Evolutionary conservation across 2,329 filamentous ascomycete species (phyloP), one percentile per base, ranked within the genome.

Genomic region (Ophiognomonia clavigignenti-juglandacearum): DNA sequence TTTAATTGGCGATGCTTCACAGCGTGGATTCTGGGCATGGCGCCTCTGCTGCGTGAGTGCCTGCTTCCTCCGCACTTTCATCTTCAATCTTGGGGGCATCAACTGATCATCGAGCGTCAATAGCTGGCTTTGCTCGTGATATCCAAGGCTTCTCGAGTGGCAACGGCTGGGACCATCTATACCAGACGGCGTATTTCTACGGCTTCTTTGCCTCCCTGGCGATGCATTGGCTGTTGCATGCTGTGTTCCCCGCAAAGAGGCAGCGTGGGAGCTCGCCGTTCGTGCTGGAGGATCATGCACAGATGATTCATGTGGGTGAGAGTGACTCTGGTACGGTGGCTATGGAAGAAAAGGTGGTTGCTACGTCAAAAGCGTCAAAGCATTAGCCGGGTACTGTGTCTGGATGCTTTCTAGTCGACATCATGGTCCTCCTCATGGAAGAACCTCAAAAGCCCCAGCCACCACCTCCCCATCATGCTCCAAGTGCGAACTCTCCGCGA

Each of bases 1-100:
- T 58, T 73, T 43, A 74, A 74, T 43, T 72, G 64, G 63, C 61
- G 72, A 7, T 65, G 65, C 3, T 65, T 70, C 39, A 52, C 61
- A 4, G 63, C 67, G 6, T 73, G 68, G 67, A 58, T 64, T 3
- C 52, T 65, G 23, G 67, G 68, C 1, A 59, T 66, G 37, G 62
- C 58, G 50, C 59, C 61, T 9, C 48, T 62, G 16, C 39, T 66
- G 9, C 59, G 59, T 61, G 50, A 48, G 57, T 57, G 1, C 4
- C n/a, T 16, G n/a, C 43, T 34, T 5, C n/a, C n/a, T n/a, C n/a
- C n/a, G n/a, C n/a, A n/a, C 16, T 37, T 6, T 10, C 6, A 4
- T 19, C 14, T 13, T 46, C n/a, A 43, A 13, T 6, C 4, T 8
- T n/a, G 6, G 19, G 22, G 6, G 14, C 11, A 27, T 22, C 14